Percentiles rank a stretch among this genome's conserved stretches.
phyloP scores from a whole-genome alignment of 2,329 filamentous ascomycete genomes.

The Thermothelomyces thermophilus region DNA sequence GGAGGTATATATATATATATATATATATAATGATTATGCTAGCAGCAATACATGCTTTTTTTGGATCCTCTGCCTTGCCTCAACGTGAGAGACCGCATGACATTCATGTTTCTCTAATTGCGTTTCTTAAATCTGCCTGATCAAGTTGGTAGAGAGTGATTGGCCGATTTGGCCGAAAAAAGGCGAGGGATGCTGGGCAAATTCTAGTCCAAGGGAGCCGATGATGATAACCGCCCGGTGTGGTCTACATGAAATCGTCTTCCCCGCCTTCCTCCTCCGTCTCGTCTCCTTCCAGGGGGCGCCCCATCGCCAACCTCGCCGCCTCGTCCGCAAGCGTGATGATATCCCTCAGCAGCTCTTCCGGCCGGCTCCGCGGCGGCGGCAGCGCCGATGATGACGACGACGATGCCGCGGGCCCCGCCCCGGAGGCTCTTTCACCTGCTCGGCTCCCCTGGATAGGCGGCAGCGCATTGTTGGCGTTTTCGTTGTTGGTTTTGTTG shows the following conservation, averaged over 20 bases:
- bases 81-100: too few relatives aligned
- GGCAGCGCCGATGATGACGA: not conserved
- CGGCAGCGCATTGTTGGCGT: conserved; percentile 15
- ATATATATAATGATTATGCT: too few relatives aligned
- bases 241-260: conserved; percentile 46
- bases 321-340: conserved; percentile 39
- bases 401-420: not conserved
- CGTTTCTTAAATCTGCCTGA: too few relatives aligned
- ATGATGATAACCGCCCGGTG: not conserved
- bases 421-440: too few relatives aligned
- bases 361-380: conserved; percentile 28
- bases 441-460: conserved; percentile 16
- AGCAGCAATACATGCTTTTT: too few relatives aligned
- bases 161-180: too few relatives aligned
- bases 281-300: conserved; percentile 21
- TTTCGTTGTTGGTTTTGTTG: not conserved
- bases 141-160: too few relatives aligned
- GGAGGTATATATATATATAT: too few relatives aligned
- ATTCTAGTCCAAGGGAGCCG: too few relatives aligned
- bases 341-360: conserved; percentile 32
- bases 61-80: too few relatives aligned
- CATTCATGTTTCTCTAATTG: too few relatives aligned
- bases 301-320: conserved; percentile 36
- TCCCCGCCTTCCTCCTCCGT: conserved; percentile 34
- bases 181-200: too few relatives aligned